Base-by-base conservation (phyloP, 805 yeast species). In the Candida xiaguanensis region DNA sequence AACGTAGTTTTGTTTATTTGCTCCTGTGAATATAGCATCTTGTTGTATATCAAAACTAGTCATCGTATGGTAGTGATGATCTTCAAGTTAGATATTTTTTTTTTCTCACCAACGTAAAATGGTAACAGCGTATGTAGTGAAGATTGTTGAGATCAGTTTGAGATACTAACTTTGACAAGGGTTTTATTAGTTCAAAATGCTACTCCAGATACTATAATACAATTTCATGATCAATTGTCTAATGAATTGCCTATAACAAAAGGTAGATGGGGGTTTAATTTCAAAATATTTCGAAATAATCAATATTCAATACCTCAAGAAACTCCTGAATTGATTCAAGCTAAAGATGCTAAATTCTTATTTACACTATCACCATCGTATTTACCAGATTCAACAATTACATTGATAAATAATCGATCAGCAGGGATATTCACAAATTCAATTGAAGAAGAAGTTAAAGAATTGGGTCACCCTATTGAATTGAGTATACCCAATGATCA, bases 11-110 rank as follows among this genome's bases (percentile, higher is more conserved):
- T 82, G 87, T 43, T 73, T 75, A 55, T 85, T 85, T 25, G 87
- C 88, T 12, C 95, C 95, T 14, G 76, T 67, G 54, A 84, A 82
- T 3, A 80, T 65, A 13, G 84, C 85, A 41, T 79, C 83, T 33
- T 65, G 61, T 2, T 34, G 20, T 16, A 42, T 36, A 13, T 13
- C 31, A 18, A 26, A n/a, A 12, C 14, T 16, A 9, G 32, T n/a
- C 36, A 25, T 38, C 25, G 19, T 8, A 5, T 20, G 34, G 16
- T 20, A 13, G 16, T 24, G 28, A 23, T 14, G 27, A 23, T 14
- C n/a, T n/a, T n/a, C n/a, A n/a, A n/a, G n/a, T n/a, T n/a, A n/a
- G n/a, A n/a, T 22, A 16, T 25, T 16, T 25, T 25, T 11, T 16
- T 34, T 34, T 34, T 25, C 15, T 13, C 29, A 26, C 14, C 9